A percentile compares a stretch with the other conserved stretches of the same genome.
phyloP scores from a whole-genome alignment of 164 flowering plant species.

The Macadamia integrifolia region DNA sequence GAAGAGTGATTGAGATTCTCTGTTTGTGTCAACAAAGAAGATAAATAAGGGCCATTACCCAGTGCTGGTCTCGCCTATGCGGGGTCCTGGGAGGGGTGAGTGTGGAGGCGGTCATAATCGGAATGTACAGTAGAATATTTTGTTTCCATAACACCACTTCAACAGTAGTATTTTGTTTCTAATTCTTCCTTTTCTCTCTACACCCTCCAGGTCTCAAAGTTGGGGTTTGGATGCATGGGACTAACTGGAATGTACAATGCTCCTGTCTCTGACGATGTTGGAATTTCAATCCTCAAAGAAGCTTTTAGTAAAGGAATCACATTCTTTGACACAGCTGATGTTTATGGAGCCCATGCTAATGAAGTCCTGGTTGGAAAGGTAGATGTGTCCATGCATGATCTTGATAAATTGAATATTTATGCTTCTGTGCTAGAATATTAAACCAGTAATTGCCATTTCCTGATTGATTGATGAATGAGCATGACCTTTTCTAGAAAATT shows the following conservation, averaged over 20 bases:
- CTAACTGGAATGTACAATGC: slow-evolving; percentile 41
- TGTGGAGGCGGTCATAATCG: too few species aligned
- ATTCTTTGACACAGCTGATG: slow-evolving; percentile 62
- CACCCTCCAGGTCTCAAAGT: slow-evolving; percentile 42
- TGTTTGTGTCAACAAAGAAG: too few species aligned
- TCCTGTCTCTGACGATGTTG: slow-evolving; percentile 48
- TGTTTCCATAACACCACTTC: background rate
- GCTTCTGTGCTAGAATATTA: background rate
- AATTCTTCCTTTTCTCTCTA: background rate
- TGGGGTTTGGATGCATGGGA: slow-evolving; percentile 66
- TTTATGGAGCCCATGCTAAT: slow-evolving; percentile 46
- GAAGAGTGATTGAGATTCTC: too few species aligned
- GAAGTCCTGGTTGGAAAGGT: slow-evolving; percentile 60
- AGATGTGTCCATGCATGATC: background rate
- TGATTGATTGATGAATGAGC: background rate
- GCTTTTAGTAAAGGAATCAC: slow-evolving; percentile 54
- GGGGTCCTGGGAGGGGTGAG: too few species aligned
- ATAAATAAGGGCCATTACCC: too few species aligned
- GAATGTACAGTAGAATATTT: too few species aligned
- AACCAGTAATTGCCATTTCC: background rate
- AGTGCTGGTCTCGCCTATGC: too few species aligned
- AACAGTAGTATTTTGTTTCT: background rate
- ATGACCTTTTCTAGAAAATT: background rate
- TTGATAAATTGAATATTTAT: background rate
- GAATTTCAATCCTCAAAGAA: slow-evolving; percentile 39